Evolutionary conservation across 2,329 filamentous ascomycete species (phyloP), one percentile per base, ranked within the genome.

Genomic region (Colletotrichum somersetense): DNA sequence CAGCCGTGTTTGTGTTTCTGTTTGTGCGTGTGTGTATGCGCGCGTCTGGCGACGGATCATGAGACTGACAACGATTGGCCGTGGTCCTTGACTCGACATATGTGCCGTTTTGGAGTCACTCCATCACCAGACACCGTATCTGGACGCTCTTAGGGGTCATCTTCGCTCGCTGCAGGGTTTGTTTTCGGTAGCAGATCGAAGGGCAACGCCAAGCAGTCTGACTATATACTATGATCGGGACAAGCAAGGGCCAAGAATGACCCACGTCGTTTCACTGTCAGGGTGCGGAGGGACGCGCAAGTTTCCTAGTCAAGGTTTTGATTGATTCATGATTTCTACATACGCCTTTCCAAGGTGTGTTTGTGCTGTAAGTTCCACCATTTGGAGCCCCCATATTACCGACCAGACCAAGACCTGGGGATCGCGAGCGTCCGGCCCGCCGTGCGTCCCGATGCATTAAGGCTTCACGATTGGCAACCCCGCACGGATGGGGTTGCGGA

Each of bases 271-370:
- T 56, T 23, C 53, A 38, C 18, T 16, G 5, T n/a, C 16, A 10
- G 2, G 20, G 8, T 56, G 10, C 16, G 5, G 33, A 20, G 5
- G 16, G 1, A 0, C 14, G 10, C 4, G 0, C 4, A 30, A 38
- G 14, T 14, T 50, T 55, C 8, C 44, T 4, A 38, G 46, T 42
- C 53, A 18, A 64, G 46, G 1, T 62, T 48, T 40, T 23, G 35
- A 23, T 65, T 44, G 35, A 46, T 53, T 72, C 46, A 58, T 68
- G 67, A 53, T 69, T 57, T 64, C 69, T 72, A 72, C 55, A 53
- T 72, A 64, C 65, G 53, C 46, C 68, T 62, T 42, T 50, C 53
- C 53, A 56, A 61, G 59, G 66, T 61, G 65, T 38, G 42, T 57
- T n/a, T n/a, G n/a, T 20, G 46, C 40, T 44, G 38, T 50, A 44